Base-by-base conservation (phyloP, 345 rosid genomes). In the Boechera divaricarpa region DNA sequence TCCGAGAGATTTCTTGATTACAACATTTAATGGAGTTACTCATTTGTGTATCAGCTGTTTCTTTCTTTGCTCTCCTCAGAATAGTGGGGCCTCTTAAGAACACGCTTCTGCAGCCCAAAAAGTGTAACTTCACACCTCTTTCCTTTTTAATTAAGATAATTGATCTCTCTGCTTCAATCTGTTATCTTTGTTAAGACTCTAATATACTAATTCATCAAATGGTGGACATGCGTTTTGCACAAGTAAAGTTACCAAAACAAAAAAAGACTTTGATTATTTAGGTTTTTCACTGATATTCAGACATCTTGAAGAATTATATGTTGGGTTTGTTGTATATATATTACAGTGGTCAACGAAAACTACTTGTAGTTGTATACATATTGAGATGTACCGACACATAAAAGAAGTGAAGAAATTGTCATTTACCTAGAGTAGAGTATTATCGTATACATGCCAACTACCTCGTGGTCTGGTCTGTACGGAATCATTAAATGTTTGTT, bases 391-490 rank as follows among this genome's bases (percentile, higher is more conserved):
- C 79, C 73, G 73, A 75, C 79, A 49, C 13, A n/a, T 10, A 47
- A 56, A 65, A 55, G 16, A 74, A 41, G 70, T 54, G 77, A 64
- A 74, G 72, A 66, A 10, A 26, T 35, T 57, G 59, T 57, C 57
- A 56, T 8, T 21, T 44, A 35, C 32, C 26, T 54, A 24, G 69
- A 64, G 16, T 53, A 7, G 71, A 74, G 64, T 56, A 10, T 45
- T 35, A 44, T 66, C 16, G 26, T 16, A 48, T 48, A 11, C 15
- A 35, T 45, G 74, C 51, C 79, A 67, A 74, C 74, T 33, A 76
- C 74, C 79, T 76, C 63, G 63, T 76, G 74, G 69, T 65, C 31
- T 55, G 63, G 70, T 58, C 79, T 75, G 79, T 75, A 75, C 79
- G 79, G 74, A 58, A 18, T 59, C 62, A 67, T 29, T 75, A 49